Conservation (phyloP, 257 asterid genomes). For the Rubia yunnanensis region DNA sequence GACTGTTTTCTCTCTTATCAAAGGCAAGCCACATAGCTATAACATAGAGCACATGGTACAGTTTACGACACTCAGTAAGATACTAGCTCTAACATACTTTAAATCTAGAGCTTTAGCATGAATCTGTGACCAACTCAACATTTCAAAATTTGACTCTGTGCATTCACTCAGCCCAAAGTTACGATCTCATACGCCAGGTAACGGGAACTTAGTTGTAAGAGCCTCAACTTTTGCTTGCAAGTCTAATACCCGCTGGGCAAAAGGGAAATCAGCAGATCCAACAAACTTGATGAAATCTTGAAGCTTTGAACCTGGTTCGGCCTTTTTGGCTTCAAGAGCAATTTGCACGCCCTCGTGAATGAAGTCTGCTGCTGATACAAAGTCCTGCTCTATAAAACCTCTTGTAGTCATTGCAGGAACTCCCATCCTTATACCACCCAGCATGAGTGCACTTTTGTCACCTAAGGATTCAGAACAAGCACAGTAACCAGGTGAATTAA, state of each 20-base stretch:
- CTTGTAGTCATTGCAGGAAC: constrained; percentile 95
- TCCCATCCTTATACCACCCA: constrained; percentile 93
- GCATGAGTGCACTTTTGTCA: constrained; percentile 86
- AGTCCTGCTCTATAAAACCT: constrained; percentile 70
- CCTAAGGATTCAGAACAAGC: constrained; percentile 44
- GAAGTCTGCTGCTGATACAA: constrained; percentile 58
- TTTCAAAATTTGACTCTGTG: background rate
- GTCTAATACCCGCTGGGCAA: constrained; percentile 44
- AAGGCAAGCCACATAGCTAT: background rate
- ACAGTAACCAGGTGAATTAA: background rate
- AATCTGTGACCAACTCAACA: background rate
- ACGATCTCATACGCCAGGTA: constrained; percentile 64
- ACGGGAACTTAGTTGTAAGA: constrained; percentile 59
- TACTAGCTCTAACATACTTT: background rate
- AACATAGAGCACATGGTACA: background rate
- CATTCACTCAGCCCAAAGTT: background rate
- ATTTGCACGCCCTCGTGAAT: constrained; percentile 90
- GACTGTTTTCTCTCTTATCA: too few relatives aligned
- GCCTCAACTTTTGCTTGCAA: constrained; percentile 64
- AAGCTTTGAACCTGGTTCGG: constrained; percentile 58
- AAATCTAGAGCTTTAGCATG: background rate
- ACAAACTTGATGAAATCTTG: constrained; percentile 77
- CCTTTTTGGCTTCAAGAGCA: constrained; percentile 61
- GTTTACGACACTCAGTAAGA: background rate
- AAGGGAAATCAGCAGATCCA: constrained; percentile 50